Evolutionary conservation across 2,329 filamentous ascomycete species (phyloP), one percentile per base, ranked within the genome.

Genomic region (Cladobotryum protrusum): DNA sequence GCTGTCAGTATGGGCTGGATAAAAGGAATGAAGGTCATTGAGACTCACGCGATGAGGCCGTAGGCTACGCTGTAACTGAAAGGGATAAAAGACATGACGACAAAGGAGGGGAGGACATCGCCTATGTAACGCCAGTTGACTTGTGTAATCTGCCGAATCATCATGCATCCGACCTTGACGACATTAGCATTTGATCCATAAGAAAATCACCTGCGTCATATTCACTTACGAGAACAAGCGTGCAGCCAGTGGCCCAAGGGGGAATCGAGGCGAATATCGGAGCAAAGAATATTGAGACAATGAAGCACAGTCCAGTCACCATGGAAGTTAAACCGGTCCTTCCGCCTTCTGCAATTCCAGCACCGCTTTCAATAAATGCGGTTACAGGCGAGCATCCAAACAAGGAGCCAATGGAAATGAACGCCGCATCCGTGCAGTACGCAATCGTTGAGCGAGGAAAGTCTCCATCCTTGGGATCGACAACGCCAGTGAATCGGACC

Each of bases 371-470:
- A 53, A 89, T 83, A 64, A 87, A 89, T 3, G 83, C 83, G 0
- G 86, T 89, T 1, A 87, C 81, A 0, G 86, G 86, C 0, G 85
- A 85, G 40, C 76, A 80, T 3, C 85, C 86, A 50, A 89, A 75
- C 1, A 90, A 71, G 0, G 82, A 79, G 3, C 85, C 84, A 44
- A 89, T 78, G 1, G 84, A 86, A 55, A 89, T 87, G 53, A 82
- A 83, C 13, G 83, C 67, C 1, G 86, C 85, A 56, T 90, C 86
- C 3, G 79, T 81, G 58, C 79, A 85, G 65, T 89, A 90, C 1
- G 90, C 90, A 32, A 92, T 70, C 1, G 89, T 89, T 2, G 87
- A 91, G 37, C 89, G 84, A 47, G 91, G 88, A 55, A 96, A 96
- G 63, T 95, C 89, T n/a, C 84, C 82, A 2, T 85, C 81, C 42